Base-by-base conservation (phyloP, 140 eudicot species). In the Flaveria floridana region DNA sequence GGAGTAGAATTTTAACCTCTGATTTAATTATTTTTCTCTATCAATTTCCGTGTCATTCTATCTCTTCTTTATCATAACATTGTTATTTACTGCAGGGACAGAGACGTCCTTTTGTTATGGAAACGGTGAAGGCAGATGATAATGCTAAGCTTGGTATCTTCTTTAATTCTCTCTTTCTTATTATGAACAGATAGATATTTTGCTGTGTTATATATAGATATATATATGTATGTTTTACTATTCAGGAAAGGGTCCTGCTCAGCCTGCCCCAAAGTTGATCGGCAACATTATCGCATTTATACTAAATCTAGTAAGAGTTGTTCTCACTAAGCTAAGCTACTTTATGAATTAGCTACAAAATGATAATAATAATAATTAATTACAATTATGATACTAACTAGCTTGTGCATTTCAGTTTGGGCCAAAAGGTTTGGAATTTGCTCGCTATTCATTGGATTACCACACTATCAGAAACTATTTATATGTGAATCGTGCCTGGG, bases 351-450 rank as follows among this genome's bases (percentile, higher is more conserved):
- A 34, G 8, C 41, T 0, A 34, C 41, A 34, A 34, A 30, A 34
- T 34, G 41, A 34, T 34, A 34, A 34, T 34, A 34, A 6, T 34
- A 34, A 8, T 30, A 28, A 30, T 30, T 30, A 30, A 16, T 52
- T 6, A 55, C 30, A 34, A 46, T 30, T 63, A n/a, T 34, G 26
- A 44, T 57, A 2, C 7, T 16, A 5, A 18, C 8, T 19, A 67
- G 65, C 16, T 65, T 61, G 14, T 72, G 55, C 30, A 39, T 44
- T 64, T 62, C 82, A 90, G 98, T 56, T 93, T 84, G 98, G 97
- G 51, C 98, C 98, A 55, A 93, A 93, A 83, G 98, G 98, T 80
- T 84, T 93, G 57, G 97, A 93, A 82, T 88, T 93, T 85, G 97
- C 98, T 42, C 98, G 97, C 55, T 93, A 93, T 69, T 93, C 98